phyloP scores from a whole-genome alignment of 164 flowering plant species.

The Sextonia rubra region DNA sequence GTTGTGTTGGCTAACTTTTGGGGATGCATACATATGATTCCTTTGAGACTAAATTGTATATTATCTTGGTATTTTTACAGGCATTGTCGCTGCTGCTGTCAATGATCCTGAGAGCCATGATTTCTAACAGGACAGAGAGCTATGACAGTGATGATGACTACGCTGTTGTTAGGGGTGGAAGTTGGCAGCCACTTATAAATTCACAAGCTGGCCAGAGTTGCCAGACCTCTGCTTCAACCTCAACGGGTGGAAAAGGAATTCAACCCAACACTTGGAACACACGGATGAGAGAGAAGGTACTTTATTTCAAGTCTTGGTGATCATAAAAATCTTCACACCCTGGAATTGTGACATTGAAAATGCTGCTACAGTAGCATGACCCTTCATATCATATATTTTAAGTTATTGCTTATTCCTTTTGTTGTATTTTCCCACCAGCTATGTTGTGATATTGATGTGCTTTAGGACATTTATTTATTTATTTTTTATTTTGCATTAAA shows the following conservation, averaged over 20 bases:
- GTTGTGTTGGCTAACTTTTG: neutral
- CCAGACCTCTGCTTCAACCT: conserved; percentile 42
- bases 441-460: too few species aligned
- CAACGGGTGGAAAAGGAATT: conserved; percentile 28
- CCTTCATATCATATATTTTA: neutral
- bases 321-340: neutral
- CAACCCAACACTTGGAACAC: conserved; percentile 64
- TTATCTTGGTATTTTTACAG: conserved; percentile 25
- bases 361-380: neutral
- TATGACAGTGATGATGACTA: conserved; percentile 54
- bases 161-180: conserved; percentile 32
- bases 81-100: conserved; percentile 55
- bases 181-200: conserved; percentile 53
- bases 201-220: conserved; percentile 36
- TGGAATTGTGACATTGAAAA: neutral
- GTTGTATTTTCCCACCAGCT: too few species aligned
- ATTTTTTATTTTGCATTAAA: neutral
- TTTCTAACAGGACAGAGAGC: conserved; percentile 34
- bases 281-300: conserved; percentile 76
- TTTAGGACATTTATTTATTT: too few species aligned
- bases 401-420: too few species aligned
- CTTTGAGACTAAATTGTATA: neutral
- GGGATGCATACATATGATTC: neutral
- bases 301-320: neutral
- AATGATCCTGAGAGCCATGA: conserved; percentile 51